Percentiles rank a stretch among this genome's conserved stretches.
Conservation (phyloP, 768 basidiomycete genomes). For the Amanita subjunquillea region DNA sequence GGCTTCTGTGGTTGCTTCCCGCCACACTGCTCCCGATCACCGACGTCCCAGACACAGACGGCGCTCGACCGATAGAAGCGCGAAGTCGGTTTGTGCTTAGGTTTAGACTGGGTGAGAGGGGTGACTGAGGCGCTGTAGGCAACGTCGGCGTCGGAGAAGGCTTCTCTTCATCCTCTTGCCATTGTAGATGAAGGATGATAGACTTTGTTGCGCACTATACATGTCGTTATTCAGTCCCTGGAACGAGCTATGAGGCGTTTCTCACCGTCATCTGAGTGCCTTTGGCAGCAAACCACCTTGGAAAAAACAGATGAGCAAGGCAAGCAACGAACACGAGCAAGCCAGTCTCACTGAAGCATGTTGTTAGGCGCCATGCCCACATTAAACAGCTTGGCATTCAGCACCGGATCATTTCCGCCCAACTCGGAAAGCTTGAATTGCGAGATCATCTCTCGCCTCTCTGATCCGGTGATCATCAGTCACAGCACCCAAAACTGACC, state of each 20-base stretch:
- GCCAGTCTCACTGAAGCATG: conserved; percentile 60
- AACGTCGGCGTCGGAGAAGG: conserved; percentile 13
- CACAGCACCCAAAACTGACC: background rate
- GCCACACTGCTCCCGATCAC: conserved; percentile 23
- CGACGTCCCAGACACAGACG: conserved; percentile 33
- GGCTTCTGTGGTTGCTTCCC: conserved; percentile 17
- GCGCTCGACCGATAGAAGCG: conserved; percentile 21
- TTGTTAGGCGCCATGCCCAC: conserved; percentile 78
- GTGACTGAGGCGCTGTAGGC: conserved; percentile 3
- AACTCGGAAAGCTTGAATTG: conserved; percentile 84
- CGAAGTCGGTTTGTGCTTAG: conserved; percentile 12
- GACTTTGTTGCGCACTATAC: conserved; percentile 80
- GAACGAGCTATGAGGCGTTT: background rate
- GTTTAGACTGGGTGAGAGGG: conserved; percentile 9
- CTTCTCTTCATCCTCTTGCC: conserved; percentile 54
- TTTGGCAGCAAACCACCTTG: conserved; percentile 83
- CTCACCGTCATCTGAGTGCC: conserved; percentile 83
- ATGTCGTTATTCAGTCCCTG: background rate
- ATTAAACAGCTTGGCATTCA: conserved; percentile 60
- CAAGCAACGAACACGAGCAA: background rate
- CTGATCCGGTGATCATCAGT: conserved; percentile 13
- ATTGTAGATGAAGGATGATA: conserved; percentile 75
- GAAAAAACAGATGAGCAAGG: conserved; percentile 1
- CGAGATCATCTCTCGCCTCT: conserved; percentile 79
- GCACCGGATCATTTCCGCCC: conserved; percentile 52